Evolutionary conservation across 495 filamentous ascomycete genomes (phyloP).

Genomic region (Penicillium ochrochloron): DNA sequence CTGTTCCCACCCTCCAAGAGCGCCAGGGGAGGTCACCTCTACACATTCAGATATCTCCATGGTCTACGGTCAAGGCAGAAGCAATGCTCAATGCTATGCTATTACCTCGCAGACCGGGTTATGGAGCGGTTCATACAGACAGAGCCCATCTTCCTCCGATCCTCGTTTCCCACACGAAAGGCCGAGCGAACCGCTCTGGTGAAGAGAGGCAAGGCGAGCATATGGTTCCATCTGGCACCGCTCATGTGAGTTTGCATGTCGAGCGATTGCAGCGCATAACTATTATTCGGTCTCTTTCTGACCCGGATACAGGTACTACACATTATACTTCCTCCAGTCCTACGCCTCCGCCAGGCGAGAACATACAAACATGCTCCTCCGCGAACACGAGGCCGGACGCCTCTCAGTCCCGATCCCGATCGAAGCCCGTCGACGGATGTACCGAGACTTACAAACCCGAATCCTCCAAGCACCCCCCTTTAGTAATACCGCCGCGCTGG

Average conservation of each 20-base stretch:
- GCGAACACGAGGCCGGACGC: conserved; percentile 46
- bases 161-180: conserved; percentile 38
- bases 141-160: conserved; percentile 38
- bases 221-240: conserved; percentile 48
- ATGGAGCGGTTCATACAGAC: conserved; percentile 45
- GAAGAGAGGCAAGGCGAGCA: conserved; percentile 37
- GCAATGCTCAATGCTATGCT: conserved; percentile 46
- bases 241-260: conserved; percentile 40
- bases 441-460: conserved; percentile 42
- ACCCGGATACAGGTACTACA: conserved; percentile 41
- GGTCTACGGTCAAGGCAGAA: conserved; percentile 45
- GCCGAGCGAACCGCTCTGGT: conserved; percentile 40
- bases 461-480: conserved; percentile 51
- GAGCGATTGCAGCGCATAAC: not conserved
- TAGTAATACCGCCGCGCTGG: conserved; percentile 46
- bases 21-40: conserved; percentile 49
- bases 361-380: conserved; percentile 46
- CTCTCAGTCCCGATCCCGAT: conserved; percentile 45
- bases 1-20: conserved; percentile 50
- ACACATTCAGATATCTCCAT: conserved; percentile 50
- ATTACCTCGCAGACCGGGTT: conserved; percentile 50
- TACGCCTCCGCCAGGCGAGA: conserved; percentile 48
- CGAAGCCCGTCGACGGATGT: conserved; percentile 41
- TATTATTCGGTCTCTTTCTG: not conserved
- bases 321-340: conserved; percentile 47